Conservation (phyloP, 1,139 yeast genomes). For the Pichia sp. region DNA sequence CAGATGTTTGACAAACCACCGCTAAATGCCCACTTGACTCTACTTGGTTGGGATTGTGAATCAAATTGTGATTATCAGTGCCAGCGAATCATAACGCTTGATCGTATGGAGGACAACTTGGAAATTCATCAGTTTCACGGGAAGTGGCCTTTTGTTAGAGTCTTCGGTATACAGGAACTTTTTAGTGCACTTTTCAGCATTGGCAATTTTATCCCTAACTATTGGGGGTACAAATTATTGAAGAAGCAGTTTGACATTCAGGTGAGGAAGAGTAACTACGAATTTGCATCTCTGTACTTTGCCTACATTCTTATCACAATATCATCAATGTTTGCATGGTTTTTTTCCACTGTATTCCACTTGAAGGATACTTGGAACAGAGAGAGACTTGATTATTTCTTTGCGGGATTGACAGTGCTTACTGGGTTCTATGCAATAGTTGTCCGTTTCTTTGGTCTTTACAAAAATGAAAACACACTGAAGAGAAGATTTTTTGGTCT, state of each 20-base stretch:
- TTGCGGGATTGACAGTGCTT: conserved; percentile 85
- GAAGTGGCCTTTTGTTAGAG: conserved; percentile 86
- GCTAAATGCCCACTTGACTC: conserved; percentile 35
- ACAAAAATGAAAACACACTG: conserved; percentile 31
- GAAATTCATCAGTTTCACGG: conserved; percentile 86
- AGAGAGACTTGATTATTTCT: conserved; percentile 83
- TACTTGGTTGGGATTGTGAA: conserved; percentile 70
- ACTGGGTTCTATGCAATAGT: conserved; percentile 67
- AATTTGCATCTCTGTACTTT: conserved; percentile 29
- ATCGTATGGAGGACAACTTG: conserved; percentile 39
- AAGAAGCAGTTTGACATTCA: conserved; percentile 19
- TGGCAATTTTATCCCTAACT: conserved; percentile 73
- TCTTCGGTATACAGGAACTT: conserved; percentile 75
- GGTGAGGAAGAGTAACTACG: conserved; percentile 16
- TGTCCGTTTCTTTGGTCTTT: conserved; percentile 52
- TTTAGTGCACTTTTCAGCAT: conserved; percentile 77
- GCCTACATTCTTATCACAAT: conserved; percentile 42
- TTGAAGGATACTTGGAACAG: conserved; percentile 73
- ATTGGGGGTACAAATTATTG: conserved; percentile 44
- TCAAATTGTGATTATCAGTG: conserved; percentile 90
- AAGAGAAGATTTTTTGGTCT: conserved; percentile 32
- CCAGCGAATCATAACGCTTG: conserved; percentile 62
- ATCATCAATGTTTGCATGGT: conserved; percentile 84
- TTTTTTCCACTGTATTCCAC: conserved; percentile 79
- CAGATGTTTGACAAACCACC: conserved; percentile 34